Evolutionary conservation across 2,329 filamentous ascomycete species (phyloP).

Genomic region (Ceratocystis cacaofunesta): DNA sequence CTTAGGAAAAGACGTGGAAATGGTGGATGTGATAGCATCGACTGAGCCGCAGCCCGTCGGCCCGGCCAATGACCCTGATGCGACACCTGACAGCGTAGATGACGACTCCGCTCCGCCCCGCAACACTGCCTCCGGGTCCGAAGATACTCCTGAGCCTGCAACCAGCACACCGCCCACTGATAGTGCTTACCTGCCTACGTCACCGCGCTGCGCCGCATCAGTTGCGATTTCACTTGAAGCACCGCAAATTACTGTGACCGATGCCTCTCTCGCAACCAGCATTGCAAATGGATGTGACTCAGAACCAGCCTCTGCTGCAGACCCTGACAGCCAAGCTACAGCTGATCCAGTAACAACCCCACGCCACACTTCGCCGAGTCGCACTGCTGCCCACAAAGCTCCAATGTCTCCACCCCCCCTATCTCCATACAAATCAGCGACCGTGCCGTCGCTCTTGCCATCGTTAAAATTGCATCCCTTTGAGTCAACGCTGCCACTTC

Average conservation of each 20-base stretch:
- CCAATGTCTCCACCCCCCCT: neutral
- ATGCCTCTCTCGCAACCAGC: conserved; percentile 21
- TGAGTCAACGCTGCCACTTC: conserved; percentile 12
- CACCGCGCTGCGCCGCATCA: neutral
- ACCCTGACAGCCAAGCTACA: neutral
- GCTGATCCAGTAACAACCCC: neutral
- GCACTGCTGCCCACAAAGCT: neutral
- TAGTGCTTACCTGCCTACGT: neutral
- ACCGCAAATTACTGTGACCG: conserved; percentile 19
- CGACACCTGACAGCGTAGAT: neutral
- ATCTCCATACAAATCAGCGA: neutral
- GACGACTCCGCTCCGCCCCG: neutral
- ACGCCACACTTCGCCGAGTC: conserved; percentile 8
- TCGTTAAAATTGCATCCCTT: neutral
- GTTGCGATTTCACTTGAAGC: neutral
- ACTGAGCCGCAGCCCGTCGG: neutral
- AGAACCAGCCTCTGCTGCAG: neutral
- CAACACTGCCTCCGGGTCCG: neutral
- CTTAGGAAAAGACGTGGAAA: conserved; percentile 8
- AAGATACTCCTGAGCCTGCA: neutral
- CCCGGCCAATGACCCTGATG: neutral
- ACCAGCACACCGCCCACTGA: neutral
- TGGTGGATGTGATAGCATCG: conserved; percentile 8
- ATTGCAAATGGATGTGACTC: conserved; percentile 18
- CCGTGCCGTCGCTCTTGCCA: neutral